Percentiles rank a stretch among this genome's conserved stretches.
These are phyloP conservation scores for Meredithiella fracta DNA, from an alignment of 2,329 filamentous ascomycete species.

Conservation along the genomic window DNA sequence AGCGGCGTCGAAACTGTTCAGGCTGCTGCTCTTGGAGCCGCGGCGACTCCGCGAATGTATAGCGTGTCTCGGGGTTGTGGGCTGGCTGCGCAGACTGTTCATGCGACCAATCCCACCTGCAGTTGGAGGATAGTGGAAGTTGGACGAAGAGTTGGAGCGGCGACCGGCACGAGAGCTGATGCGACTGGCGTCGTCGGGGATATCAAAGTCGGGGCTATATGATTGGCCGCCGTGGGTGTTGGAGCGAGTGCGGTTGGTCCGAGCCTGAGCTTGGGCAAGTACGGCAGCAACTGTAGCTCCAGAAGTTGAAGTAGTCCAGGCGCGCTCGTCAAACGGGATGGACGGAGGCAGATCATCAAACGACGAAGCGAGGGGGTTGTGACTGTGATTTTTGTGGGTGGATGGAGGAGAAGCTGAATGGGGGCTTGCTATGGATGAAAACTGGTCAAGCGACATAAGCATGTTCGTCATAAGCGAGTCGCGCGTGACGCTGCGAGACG, in stretches of 20 bases:
- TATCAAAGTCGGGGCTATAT: slow-evolving; percentile 46
- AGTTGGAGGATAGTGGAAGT: slow-evolving; percentile 31
- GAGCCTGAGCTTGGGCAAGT: slow-evolving; percentile 9
- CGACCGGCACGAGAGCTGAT: slow-evolving; percentile 41
- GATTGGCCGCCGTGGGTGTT: slow-evolving; percentile 30
- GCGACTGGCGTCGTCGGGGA: slow-evolving; percentile 36
- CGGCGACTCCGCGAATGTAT: slow-evolving; percentile 42
- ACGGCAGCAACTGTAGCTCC: slow-evolving; percentile 7
- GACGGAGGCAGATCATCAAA: slow-evolving; percentile 4
- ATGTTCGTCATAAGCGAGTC: slow-evolving; percentile 93
- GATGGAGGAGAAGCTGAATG: slow-evolving; percentile 23
- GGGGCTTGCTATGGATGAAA: slow-evolving; percentile 32
- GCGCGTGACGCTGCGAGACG: slow-evolving; percentile 58
- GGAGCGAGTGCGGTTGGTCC: slow-evolving; percentile 17
- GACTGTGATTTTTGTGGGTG: slow-evolving; percentile 13
- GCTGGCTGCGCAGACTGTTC: slow-evolving; percentile 42
- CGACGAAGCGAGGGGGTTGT: slow-evolving; percentile 8
- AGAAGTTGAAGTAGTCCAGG: slow-evolving; percentile 14
- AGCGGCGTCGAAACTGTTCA: slow-evolving; percentile 48
- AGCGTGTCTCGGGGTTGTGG: slow-evolving; percentile 24
- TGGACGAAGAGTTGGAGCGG: slow-evolving; percentile 68
- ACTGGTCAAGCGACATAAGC: slow-evolving; percentile 79
- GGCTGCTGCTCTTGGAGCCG: slow-evolving; percentile 59
- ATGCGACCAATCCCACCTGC: slow-evolving; percentile 38
- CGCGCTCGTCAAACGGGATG: slow-evolving; percentile 14